phyloP scores from a whole-genome alignment of 768 basidiomycete genomes.

The Hirschioporus abietinus region DNA sequence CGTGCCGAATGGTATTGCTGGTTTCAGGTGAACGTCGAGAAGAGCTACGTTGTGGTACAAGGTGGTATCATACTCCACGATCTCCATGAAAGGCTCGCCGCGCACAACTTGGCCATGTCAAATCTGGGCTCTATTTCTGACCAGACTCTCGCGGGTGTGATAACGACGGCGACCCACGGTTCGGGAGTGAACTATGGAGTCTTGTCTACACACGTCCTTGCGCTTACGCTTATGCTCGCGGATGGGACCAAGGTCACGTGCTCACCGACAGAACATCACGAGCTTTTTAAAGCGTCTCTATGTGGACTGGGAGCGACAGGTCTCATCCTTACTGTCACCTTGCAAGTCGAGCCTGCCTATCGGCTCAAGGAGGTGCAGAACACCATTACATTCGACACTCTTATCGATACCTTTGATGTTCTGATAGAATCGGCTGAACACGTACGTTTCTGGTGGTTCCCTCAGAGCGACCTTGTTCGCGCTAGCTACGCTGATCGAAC shows the following conservation, averaged over 20 bases:
- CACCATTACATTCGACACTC: constrained; percentile 57
- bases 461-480: constrained; percentile 65
- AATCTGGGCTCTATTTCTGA: constrained; percentile 96
- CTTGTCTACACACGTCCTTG: constrained; percentile 75
- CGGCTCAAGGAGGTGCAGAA: constrained; percentile 69
- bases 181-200: constrained; percentile 76
- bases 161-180: constrained; percentile 95
- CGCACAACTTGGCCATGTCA: constrained; percentile 73
- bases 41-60: constrained; percentile 63
- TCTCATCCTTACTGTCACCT: constrained; percentile 70
- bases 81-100: constrained; percentile 63
- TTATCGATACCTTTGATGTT: constrained; percentile 48
- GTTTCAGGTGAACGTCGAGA: constrained; percentile 62
- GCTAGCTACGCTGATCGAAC: constrained; percentile 74
- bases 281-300: constrained; percentile 84
- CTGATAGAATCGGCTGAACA: constrained; percentile 70
- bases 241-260: constrained; percentile 67
- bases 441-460: constrained; percentile 95
- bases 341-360: constrained; percentile 81
- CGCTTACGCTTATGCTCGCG: constrained; percentile 71
- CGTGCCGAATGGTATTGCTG: neutral
- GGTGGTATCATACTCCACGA: constrained; percentile 74
- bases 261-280: constrained; percentile 53
- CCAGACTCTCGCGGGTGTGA: constrained; percentile 87
- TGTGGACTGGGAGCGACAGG: constrained; percentile 92